A percentile compares a stretch with the other conserved stretches of the same genome.
Evolutionary conservation across 2,329 filamentous ascomycete genomes (phyloP).

Genomic region (Sporothrix variecibatus): DNA sequence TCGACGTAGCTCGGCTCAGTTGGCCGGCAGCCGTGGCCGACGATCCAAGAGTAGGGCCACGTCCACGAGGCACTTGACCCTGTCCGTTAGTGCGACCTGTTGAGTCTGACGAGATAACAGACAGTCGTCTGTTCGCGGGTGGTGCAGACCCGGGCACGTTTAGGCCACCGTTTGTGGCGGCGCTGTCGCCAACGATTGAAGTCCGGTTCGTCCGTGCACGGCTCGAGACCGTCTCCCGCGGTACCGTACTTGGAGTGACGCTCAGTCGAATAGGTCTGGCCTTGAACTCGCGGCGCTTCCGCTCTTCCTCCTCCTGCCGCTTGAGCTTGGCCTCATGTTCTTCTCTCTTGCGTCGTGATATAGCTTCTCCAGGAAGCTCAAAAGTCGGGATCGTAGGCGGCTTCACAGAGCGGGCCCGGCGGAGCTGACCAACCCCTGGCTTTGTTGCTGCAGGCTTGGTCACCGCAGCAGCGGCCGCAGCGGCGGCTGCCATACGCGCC

Average conservation of each 20-base stretch:
- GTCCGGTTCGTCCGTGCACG: constrained; percentile 54
- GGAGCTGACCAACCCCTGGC: constrained; percentile 40
- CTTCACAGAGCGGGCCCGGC: constrained; percentile 51
- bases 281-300: constrained; percentile 64
- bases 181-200: constrained; percentile 16
- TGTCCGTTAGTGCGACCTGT: not conserved
- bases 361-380: constrained; percentile 64
- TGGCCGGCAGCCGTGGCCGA: constrained; percentile 36
- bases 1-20: constrained; percentile 46
- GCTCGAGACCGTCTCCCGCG: constrained; percentile 61
- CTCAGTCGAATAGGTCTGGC: constrained; percentile 57
- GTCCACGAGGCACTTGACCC: constrained; percentile 32
- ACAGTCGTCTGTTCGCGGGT: constrained; percentile 36
- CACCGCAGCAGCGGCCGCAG: constrained; percentile 26
- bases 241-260: constrained; percentile 44
- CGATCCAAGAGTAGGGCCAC: constrained; percentile 37
- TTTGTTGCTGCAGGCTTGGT: constrained; percentile 27
- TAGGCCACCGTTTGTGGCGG: not conserved
- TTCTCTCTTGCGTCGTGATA: constrained; percentile 58
- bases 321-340: constrained; percentile 57
- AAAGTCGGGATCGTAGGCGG: constrained; percentile 58
- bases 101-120: constrained; percentile 27
- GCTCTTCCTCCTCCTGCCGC: constrained; percentile 61
- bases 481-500: constrained; percentile 47
- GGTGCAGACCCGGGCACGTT: not conserved